phyloP scores from a whole-genome alignment of 73 alveolate genomes.

The Uronychia binucleata region DNA sequence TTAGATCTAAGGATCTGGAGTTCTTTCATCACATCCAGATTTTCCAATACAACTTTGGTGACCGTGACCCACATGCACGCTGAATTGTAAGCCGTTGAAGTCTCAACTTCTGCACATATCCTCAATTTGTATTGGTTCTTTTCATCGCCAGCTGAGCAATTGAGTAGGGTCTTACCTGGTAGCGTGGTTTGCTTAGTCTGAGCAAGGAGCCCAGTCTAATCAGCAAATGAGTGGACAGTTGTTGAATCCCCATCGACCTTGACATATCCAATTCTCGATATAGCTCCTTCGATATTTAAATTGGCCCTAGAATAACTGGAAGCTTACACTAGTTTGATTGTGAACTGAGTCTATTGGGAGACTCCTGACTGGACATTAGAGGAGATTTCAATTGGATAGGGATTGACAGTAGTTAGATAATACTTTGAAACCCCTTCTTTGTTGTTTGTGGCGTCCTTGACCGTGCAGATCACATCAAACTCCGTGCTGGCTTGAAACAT shows the following conservation, averaged over 20 bases:
- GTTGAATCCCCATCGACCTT: neutral
- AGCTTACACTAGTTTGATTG: neutral
- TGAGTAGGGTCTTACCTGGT: neutral
- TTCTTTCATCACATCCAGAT: neutral
- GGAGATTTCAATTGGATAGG: neutral
- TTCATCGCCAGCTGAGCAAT: neutral
- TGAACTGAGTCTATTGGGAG: neutral
- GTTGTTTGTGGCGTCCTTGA: neutral
- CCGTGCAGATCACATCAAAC: too few relatives aligned
- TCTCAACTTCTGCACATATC: neutral
- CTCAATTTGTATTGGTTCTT: neutral
- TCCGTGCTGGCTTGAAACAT: too few relatives aligned
- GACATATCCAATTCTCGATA: neutral
- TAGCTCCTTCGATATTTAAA: neutral
- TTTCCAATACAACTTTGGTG: neutral
- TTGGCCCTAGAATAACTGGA: neutral
- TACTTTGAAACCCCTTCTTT: neutral
- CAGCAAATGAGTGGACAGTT: neutral
- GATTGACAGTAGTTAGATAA: neutral
- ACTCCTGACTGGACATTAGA: neutral
- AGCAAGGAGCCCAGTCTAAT: neutral
- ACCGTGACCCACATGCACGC: neutral
- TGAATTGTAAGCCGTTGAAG: neutral
- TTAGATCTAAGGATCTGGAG: neutral
- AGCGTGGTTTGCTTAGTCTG: neutral